Evolutionary conservation across 352 stramenopile species (phyloP).

Genomic region (Porosira glacialis): DNA sequence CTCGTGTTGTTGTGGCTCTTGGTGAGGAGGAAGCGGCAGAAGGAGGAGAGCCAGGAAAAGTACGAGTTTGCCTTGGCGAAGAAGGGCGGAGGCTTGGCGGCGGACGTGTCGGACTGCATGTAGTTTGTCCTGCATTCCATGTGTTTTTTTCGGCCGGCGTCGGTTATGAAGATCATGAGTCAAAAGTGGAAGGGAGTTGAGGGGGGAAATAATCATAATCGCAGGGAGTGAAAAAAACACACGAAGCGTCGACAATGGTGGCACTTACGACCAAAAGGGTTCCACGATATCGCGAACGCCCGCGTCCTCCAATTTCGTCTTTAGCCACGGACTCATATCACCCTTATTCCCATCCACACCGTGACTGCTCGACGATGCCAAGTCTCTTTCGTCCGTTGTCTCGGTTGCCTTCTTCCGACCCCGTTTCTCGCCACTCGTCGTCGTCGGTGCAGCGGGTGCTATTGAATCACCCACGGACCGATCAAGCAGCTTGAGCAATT

Average conservation of each 20-base stretch:
- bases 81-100: conserved; percentile 65
- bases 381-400: too few species aligned
- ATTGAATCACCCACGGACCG: conserved; percentile 23
- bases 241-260: too few species aligned
- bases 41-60: conserved; percentile 72
- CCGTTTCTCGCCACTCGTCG: too few species aligned
- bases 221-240: too few species aligned
- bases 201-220: too few species aligned
- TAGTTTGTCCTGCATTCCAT: too few species aligned
- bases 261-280: conserved; percentile 78
- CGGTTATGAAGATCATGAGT: too few species aligned
- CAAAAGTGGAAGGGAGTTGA: too few species aligned
- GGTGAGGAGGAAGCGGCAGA: conserved; percentile 69
- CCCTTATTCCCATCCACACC: conserved; percentile 33
- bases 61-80: conserved; percentile 67
- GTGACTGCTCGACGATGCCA: too few species aligned
- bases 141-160: too few species aligned
- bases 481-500: conserved; percentile 73
- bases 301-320: conserved; percentile 62
- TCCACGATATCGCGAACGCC: conserved; percentile 72
- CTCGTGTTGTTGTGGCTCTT: conserved; percentile 53
- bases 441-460: too few species aligned
- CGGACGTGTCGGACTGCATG: conserved; percentile 55
- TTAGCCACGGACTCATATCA: conserved; percentile 69
- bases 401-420: too few species aligned